Base-by-base conservation (phyloP, 768 basidiomycete species). In the Trametes coccinea region DNA sequence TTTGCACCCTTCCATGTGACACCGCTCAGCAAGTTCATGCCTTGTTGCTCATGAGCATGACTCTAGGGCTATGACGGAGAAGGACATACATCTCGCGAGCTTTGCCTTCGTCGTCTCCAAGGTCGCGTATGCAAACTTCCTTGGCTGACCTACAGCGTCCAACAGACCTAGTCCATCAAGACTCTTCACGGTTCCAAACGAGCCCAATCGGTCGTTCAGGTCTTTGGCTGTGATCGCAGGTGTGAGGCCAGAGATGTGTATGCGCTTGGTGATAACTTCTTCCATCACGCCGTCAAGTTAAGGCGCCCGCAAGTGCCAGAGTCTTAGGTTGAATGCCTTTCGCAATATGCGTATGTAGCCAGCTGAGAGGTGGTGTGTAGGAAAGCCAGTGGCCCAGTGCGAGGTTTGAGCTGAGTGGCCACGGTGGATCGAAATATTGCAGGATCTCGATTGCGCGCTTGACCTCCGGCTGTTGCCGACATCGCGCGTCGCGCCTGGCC, bases 1-100 rank as follows among this genome's bases (percentile, higher is more conserved):
- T 89, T 93, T 22, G 91, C 77, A n/a, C 93, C 93, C 75, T 92
- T 93, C 90, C 91, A 95, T 0, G 84, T 90, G 5, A 89, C 84
- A 37, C 93, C 92, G 62, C 88, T 92, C 30, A 94, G 79, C 2
- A 84, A 72, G 69, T 85, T 92, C 72, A 90, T 77, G 72, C 90
- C 90, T 92, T 34, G 1, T 6, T 31, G 34, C 14, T 17, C 53
- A 54, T 29, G 52, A 39, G 46, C 44, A 16, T 41, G 37, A 37
- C 44, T 16, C 22, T 33, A 1, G 5, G 4, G 5, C 1, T 37
- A 7, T 56, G 37, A 57, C 56, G 46, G 49, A 22, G 53, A 58
- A 16, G 46, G 11, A 63, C 84, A 60, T 66, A 92, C 92, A 93
- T 78, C 80, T 84, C 8, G 84, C 75, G 4, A 93, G 70, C 58